Evolutionary conservation across 2,329 filamentous ascomycete genomes (phyloP), one percentile per base, ranked within the genome.

Genomic region (Seiridium cupressi): DNA sequence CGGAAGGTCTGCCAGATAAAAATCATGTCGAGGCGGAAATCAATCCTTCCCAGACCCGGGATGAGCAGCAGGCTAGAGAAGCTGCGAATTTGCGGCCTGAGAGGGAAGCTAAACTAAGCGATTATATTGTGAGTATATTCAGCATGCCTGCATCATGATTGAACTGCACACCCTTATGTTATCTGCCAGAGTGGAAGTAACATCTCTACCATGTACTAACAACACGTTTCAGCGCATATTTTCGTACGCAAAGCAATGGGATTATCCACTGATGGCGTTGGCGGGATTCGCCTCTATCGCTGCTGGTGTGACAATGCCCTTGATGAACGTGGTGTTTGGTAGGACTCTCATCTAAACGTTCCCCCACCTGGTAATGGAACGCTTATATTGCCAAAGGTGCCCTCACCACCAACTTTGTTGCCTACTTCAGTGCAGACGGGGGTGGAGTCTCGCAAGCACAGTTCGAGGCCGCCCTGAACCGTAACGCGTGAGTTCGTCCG

Each of bases 291-390:
- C 83, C 51, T 81, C 82, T 13, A 75, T 83, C 8, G 83, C 79
- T 31, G 77, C 82, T 1, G 84, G 84, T 59, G 70, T 80, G 49
- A 86, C 84, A 1, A 70, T 87, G 51, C 85, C 85, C 0, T 65
- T 88, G 53, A 84, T 87, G 79, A 87, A 86, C 59, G 77, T 86
- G 10, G 74, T 86, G 11, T 86, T 86, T 68, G 84, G 82, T 79
- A 72, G 67, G 69, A 26, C 18, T 26, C 18, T 26, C 18, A 26
- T 26, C 18, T 26, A 26, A 26, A 26, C 18, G 18, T 26, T 26
- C 2, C 18, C 18, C 18, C 18, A 26, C 18, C 18, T 26, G 18
- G 18, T 26, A 36, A 35, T 32, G 36, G n/a, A 35, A 35, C n/a
- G 51, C 55, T 57, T 62, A 66, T 57, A 63, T 60, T 2, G 51